Evolutionary conservation across 441 rosid species (phyloP).

Genomic region (Populus tomentosa): DNA sequence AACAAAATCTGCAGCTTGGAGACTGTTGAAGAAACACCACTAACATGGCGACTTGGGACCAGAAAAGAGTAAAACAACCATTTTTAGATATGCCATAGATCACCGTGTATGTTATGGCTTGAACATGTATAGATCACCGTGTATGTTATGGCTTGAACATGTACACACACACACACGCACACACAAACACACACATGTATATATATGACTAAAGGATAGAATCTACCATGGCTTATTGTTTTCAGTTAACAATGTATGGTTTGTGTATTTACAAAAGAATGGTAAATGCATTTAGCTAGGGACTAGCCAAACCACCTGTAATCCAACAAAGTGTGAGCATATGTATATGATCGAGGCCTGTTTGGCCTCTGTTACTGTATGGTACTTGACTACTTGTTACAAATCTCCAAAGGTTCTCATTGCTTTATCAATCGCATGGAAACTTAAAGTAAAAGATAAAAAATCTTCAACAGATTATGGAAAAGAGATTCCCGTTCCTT

Average conservation of each 20-base stretch:
- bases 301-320: not conserved
- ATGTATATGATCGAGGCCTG: not conserved
- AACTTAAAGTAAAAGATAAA: not conserved
- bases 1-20: slow-evolving; percentile 15
- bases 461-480: not conserved
- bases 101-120: not conserved
- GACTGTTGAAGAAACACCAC: slow-evolving; percentile 15
- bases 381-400: not conserved
- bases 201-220: not conserved
- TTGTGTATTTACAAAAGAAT: not conserved
- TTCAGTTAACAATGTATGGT: not conserved
- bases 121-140: no score
- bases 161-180: not conserved
- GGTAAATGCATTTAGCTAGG: not conserved
- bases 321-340: not conserved
- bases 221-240: not conserved
- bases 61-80: not conserved
- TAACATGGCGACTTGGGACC: not conserved
- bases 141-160: no score
- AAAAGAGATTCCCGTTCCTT: not conserved
- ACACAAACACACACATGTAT: no score
- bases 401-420: not conserved
- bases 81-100: not conserved
- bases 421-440: not conserved
- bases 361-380: not conserved